Conservation (phyloP, 2,329 filamentous ascomycete species). For the Penicillium janthinellum region DNA sequence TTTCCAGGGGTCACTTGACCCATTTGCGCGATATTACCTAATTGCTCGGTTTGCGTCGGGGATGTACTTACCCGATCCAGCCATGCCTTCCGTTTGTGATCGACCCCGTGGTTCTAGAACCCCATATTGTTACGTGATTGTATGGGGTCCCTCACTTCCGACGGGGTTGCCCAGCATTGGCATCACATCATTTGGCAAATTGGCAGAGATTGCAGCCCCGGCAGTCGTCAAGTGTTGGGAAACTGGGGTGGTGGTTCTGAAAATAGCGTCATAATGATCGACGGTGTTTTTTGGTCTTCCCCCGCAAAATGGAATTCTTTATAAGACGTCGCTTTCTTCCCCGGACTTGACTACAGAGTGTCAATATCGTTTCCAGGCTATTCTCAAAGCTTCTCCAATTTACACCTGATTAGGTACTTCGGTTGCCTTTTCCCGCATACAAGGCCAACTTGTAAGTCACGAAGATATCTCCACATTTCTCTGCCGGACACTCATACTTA, state of each 20-base stretch:
- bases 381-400: background rate
- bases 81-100: background rate
- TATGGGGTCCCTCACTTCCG: background rate
- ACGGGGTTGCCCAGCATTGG: slow-evolving; percentile 3
- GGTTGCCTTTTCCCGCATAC: background rate
- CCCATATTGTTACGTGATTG: slow-evolving; percentile 19
- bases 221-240: background rate
- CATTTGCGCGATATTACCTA: slow-evolving; percentile 12
- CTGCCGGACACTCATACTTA: background rate
- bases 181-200: background rate
- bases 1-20: slow-evolving; percentile 7
- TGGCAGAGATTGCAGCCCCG: background rate
- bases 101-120: slow-evolving; percentile 13
- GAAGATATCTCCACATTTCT: background rate
- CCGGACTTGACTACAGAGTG: slow-evolving; percentile 2
- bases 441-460: slow-evolving; percentile 2
- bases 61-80: slow-evolving; percentile 6
- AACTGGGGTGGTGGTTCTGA: background rate
- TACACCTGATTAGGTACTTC: background rate
- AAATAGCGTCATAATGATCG: slow-evolving; percentile 23
- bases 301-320: slow-evolving; percentile 17
- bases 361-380: slow-evolving; percentile 2
- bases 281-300: background rate
- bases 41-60: slow-evolving; percentile 6
- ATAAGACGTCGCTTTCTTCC: slow-evolving; percentile 8